Conservation (phyloP, 1,284 basidiomycete species). For the Trichosporon ovoides region DNA sequence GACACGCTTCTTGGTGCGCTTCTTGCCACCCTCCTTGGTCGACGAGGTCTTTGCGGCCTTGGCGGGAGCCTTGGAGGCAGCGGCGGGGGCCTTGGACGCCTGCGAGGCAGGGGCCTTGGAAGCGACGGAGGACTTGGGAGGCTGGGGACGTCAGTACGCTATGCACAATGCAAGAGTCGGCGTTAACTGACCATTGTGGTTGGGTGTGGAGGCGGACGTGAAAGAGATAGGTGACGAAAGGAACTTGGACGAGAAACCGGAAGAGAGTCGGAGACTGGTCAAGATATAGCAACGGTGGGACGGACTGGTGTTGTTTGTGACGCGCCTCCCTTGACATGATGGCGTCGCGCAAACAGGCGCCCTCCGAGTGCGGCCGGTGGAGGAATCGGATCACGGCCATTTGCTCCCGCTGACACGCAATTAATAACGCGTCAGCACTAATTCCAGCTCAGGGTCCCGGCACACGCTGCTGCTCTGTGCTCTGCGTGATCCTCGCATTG, state of each 20-base stretch:
- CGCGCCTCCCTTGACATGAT: not conserved
- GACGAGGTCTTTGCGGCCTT: slow-evolving; percentile 74
- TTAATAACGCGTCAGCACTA: not conserved
- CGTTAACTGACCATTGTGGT: slow-evolving; percentile 33
- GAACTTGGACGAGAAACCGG: not conserved
- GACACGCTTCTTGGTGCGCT: slow-evolving; percentile 80
- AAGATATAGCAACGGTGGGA: not conserved
- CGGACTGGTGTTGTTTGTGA: not conserved
- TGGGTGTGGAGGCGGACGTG: slow-evolving; percentile 15
- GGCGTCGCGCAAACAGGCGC: too few relatives aligned
- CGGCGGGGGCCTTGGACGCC: slow-evolving; percentile 50
- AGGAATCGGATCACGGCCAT: too few relatives aligned
- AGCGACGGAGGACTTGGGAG: slow-evolving; percentile 49
- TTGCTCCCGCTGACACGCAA: not conserved
- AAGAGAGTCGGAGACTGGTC: not conserved
- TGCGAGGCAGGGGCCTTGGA: slow-evolving; percentile 61
- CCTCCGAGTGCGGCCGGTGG: too few relatives aligned
- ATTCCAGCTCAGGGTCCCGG: too few relatives aligned
- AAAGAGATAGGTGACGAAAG: not conserved
- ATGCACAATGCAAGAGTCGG: slow-evolving; percentile 55
- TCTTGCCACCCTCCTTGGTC: slow-evolving; percentile 66
- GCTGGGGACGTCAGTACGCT: slow-evolving; percentile 20
- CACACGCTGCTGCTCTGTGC: not conserved
- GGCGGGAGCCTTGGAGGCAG: slow-evolving; percentile 49
- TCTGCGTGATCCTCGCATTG: not conserved